Evolutionary conservation across 2,329 filamentous ascomycete species (phyloP), one percentile per base, ranked within the genome.

Genomic region (Sarocladium oryzae): DNA sequence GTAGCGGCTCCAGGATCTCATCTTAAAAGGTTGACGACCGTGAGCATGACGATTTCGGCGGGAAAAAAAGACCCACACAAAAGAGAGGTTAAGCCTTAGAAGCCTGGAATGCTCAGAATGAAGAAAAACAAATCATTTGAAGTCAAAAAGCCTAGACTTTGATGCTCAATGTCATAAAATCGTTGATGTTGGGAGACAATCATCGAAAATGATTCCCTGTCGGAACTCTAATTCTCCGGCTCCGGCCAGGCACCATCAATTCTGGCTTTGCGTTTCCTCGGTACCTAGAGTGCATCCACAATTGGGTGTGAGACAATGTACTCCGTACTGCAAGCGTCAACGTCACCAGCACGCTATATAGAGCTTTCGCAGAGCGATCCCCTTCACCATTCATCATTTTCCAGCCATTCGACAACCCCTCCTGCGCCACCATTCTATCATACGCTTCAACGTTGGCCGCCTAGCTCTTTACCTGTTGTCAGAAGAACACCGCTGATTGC

Each of bases 301-400:
- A 32, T 33, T 48, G n/a, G 24, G 43, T 13, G 10, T 21, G 43
- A 48, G n/a, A 32, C 43, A 32, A 30, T 33, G 43, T 32, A 48
- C 43, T 16, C 5, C 43, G 43, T 32, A 48, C 43, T 16, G n/a
- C 43, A 48, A 32, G 28, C 43, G 43, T 43, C 35, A 51, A 50
- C 48, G 37, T 46, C 30, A 32, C 26, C 41, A 49, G 24, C 35
- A n/a, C 18, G 11, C 16, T 38, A 18, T n/a, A n/a, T n/a, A n/a
- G n/a, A n/a, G n/a, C n/a, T n/a, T n/a, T n/a, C n/a, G n/a, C n/a
- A n/a, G n/a, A n/a, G n/a, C n/a, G n/a, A n/a, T n/a, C n/a, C n/a
- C n/a, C n/a, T n/a, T n/a, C n/a, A n/a, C n/a, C n/a, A n/a, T n/a
- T n/a, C n/a, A 32, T 32, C 30, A 32, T 8, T 8, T 41, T 41